Base-by-base conservation (phyloP, 1,139 yeast species). In the Barnettozyma hawaiiensis region DNA sequence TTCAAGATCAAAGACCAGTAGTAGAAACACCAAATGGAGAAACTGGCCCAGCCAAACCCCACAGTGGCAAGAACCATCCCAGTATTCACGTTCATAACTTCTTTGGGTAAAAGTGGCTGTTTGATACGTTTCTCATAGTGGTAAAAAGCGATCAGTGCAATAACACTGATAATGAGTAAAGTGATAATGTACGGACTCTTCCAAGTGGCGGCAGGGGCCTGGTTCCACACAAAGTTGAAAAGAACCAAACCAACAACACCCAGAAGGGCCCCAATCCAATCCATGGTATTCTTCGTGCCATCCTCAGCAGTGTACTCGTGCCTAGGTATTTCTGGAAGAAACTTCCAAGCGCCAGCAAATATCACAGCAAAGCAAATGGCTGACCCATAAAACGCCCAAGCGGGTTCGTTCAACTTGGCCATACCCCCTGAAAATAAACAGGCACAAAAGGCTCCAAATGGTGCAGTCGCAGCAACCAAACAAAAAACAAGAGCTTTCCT, bases 121-220 rank as follows among this genome's bases (percentile, higher is more conserved):
- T 54, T 41, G 7, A 61, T 62, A 28, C 44, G 50, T 12, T 50
- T 52, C 64, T 65, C 59, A 54, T 53, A 52, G n/a, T 50, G 41
- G 41, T 57, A 50, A 43, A 64, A 64, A 0, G 44, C 45, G n/a
- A 56, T 51, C 2, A 74, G 48, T 4, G 67, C 53, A 1, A 66
- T 19, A 0, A 74, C 58, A 0, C 79, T 67, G 4, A 75, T 47
- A 2, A 74, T 57, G 35, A 75, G 53, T 12, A 76, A 53, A 0
- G 62, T 75, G 11, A 75, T 68, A 31, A 75, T 64, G 49, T 75
- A 76, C 2, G 72, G 63, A 8, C 19, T 62, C 44, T 54, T 47
- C 81, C 80, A 76, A 2, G 80, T 77, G 7, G 59, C 73, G 6
- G 69, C 63, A 0, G 81, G 77, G 4, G 77, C 80, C 51, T 76